Evolutionary conservation across 306 rosid genomes (phyloP).

Genomic region (Prunus kanzakura): DNA sequence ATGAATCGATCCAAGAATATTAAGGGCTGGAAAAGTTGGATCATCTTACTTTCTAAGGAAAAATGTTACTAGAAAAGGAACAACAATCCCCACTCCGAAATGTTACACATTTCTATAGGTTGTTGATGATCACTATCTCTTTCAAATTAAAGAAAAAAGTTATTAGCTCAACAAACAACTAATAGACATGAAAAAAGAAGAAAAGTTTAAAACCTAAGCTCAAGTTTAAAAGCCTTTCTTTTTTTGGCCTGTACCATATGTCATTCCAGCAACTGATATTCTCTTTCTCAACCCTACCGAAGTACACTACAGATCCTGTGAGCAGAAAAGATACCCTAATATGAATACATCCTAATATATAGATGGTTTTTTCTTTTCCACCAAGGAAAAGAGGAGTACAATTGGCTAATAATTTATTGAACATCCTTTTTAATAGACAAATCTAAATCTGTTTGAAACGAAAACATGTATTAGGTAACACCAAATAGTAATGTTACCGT

Average conservation of each 20-base stretch:
- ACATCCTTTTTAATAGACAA: too few relatives aligned
- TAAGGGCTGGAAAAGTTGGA: constrained; percentile 1
- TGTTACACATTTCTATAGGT: too few relatives aligned
- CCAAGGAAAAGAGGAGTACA: too few relatives aligned
- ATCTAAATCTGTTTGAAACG: too few relatives aligned
- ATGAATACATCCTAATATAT: too few relatives aligned
- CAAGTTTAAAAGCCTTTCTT: too few relatives aligned
- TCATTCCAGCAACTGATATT: neutral
- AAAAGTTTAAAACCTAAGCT: neutral
- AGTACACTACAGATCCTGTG: neutral
- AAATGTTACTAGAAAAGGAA: neutral
- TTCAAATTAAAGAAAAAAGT: neutral
- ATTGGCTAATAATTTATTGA: too few relatives aligned
- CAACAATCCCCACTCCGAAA: neutral
- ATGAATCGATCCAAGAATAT: neutral
- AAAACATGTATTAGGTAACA: too few relatives aligned
- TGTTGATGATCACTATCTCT: neutral
- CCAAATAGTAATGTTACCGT: too few relatives aligned
- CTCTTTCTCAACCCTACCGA: neutral
- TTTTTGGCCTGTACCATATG: neutral
- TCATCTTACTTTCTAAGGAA: neutral
- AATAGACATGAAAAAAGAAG: neutral
- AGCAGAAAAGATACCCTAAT: too few relatives aligned
- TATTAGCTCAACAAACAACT: neutral
- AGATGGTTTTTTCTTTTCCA: too few relatives aligned